Base-by-base conservation (phyloP, 371 early-diverging fungal genomes). In the Syncephalastrum racemosum region DNA sequence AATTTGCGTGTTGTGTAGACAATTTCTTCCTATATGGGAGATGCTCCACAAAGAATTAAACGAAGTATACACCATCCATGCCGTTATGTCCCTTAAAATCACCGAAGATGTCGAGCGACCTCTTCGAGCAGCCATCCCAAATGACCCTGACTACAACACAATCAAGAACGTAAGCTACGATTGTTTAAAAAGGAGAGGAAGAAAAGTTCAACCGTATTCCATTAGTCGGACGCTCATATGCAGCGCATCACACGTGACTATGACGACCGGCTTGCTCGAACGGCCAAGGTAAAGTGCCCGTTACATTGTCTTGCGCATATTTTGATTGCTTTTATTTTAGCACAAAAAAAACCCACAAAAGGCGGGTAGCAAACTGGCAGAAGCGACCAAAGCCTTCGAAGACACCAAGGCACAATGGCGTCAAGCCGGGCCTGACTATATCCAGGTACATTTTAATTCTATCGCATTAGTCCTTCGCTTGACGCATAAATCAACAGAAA, bases 91-190 rank as follows among this genome's bases (percentile, higher is more conserved):
- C n/a, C 58, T 66, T 18, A 65, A 65, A 22, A 77, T 78, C 44
- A 47, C 66, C 1, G 75, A 75, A 31, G 79, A 81, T 31, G 60
- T 78, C 54, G 81, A 81, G 57, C 58, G 64, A 19, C 73, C 77
- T 0, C 45, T 81, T 44, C 66, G 81, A 41, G 50, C 66, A 16
- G 46, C 62, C 36, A 45, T 65, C n/a, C 60, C 43, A 39, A 45
- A 50, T 18, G 44, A 64, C 46, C 46, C 16, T 22, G 58, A 56
- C 47, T 64, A 64, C 49, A 57, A 20, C 42, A 36, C 55, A 39
- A 50, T 65, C 25, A 65, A 64, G 46, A 58, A 52, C 13, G 60
- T 57, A 66, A 65, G 52, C 53, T 59, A 58, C 59, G 56, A 46
- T 56, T 53, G 46, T 56, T 18, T 58, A 20, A 1, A 7, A 27